Percentiles rank a stretch among this genome's conserved stretches.
Conservation (phyloP, 129 eudicot species). For the Arctium lappa region DNA sequence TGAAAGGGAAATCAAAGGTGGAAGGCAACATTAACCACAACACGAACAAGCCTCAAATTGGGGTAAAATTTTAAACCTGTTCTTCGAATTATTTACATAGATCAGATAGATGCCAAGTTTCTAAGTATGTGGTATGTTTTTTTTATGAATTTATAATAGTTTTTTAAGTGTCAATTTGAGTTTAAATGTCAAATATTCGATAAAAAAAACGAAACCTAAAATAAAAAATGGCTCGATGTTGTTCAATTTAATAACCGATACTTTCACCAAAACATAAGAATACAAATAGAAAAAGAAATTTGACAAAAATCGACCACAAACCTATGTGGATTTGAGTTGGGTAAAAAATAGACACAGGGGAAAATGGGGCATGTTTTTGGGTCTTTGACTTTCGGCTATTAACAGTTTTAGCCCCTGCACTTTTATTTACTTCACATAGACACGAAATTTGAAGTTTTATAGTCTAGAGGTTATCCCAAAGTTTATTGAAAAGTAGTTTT, state of each 20-base stretch:
- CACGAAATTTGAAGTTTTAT: neutral
- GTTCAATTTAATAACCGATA: neutral
- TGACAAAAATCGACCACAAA: neutral
- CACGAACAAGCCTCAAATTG: neutral
- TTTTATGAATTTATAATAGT: neutral
- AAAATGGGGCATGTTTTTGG: neutral
- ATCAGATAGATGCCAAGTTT: neutral
- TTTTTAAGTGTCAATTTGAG: neutral
- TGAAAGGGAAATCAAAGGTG: neutral
- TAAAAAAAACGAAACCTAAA: neutral
- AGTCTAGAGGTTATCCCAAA: neutral
- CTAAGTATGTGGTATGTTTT: neutral
- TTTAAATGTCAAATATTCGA: neutral
- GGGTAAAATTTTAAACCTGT: neutral
- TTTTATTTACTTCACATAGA: neutral
- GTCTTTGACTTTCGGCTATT: neutral
- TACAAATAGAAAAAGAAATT: neutral
- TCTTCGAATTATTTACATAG: neutral
- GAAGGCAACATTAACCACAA: neutral
- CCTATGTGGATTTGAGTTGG: neutral
- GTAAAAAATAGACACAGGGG: neutral
- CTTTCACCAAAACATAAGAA: neutral
- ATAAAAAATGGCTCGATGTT: no score
- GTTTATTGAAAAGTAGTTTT: no score
- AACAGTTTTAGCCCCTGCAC: neutral